phyloP scores from a whole-genome alignment of 768 basidiomycete genomes.

The Leucocoprinus birnbaumii region DNA sequence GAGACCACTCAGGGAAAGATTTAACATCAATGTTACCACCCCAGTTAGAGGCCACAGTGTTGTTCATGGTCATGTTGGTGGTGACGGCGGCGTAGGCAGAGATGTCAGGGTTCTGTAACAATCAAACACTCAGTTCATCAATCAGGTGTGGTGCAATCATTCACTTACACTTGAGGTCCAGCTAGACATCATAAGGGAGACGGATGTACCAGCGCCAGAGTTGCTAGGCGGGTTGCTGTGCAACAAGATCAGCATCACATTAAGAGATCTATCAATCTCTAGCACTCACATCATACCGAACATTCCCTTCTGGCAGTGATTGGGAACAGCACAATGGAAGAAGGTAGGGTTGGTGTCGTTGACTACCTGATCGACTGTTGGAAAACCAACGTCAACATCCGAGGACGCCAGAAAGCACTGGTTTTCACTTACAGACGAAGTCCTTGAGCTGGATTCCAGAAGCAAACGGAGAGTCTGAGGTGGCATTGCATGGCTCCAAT shows the following conservation, averaged over 20 bases:
- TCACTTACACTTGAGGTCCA: conserved; percentile 41
- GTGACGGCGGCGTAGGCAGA: conserved; percentile 55
- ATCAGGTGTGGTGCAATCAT: background rate
- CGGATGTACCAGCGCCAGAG: conserved; percentile 40
- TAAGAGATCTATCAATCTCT: background rate
- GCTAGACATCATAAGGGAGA: conserved; percentile 49
- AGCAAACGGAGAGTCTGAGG: conserved; percentile 52
- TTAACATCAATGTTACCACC: conserved; percentile 60
- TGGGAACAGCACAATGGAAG: conserved; percentile 71
- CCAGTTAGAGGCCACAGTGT: conserved; percentile 50
- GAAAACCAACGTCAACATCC: conserved; percentile 14
- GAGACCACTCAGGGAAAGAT: conserved; percentile 52
- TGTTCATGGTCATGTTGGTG: conserved; percentile 43
- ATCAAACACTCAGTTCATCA: background rate
- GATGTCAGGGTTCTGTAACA: conserved; percentile 49
- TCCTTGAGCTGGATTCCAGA: conserved; percentile 62
- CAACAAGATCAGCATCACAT: conserved; percentile 11
- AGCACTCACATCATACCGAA: conserved; percentile 66
- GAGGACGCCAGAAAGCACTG: background rate
- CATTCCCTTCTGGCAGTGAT: conserved; percentile 82
- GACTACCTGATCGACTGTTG: conserved; percentile 62
- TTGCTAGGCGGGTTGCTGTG: conserved; percentile 56
- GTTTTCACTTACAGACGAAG: conserved; percentile 54
- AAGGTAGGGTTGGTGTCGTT: conserved; percentile 72
- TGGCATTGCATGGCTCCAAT: conserved; percentile 73